Percentiles rank a stretch among this genome's conserved stretches.
phyloP scores from a whole-genome alignment of 176 grass and related monocot species.

The Aechmea fasciata region DNA sequence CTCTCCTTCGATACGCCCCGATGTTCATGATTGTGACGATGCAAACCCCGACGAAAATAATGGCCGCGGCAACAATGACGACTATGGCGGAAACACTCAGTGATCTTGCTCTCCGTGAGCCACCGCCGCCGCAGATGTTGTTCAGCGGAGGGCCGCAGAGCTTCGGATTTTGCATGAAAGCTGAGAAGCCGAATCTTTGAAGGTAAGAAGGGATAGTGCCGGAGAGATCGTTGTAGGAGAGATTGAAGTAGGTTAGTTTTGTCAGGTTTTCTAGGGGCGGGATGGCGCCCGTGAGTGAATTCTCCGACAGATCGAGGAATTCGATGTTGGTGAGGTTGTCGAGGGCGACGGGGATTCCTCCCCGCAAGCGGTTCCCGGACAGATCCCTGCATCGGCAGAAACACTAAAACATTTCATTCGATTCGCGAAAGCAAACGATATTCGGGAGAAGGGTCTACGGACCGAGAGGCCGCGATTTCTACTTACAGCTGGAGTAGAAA shows the following conservation, averaged over 20 bases:
- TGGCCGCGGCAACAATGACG: constrained; percentile 66
- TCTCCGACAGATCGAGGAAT: constrained; percentile 65
- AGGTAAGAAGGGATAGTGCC: constrained; percentile 59
- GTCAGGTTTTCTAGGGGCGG: constrained; percentile 54
- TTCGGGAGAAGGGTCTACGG: constrained; percentile 8
- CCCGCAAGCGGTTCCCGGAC: constrained; percentile 54
- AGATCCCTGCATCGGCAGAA: constrained; percentile 48
- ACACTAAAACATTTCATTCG: constrained; percentile 23
- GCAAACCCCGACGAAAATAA: constrained; percentile 79
- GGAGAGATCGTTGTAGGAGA: constrained; percentile 71
- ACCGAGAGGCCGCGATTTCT: constrained; percentile 8
- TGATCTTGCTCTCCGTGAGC: constrained; percentile 12
- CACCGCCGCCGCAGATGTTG: constrained; percentile 27
- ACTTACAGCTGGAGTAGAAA: constrained; percentile 96
- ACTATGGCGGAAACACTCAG: constrained; percentile 56
- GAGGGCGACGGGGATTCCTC: constrained; percentile 49
- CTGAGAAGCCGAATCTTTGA: constrained; percentile 37
- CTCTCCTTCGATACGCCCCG: constrained; percentile 34
- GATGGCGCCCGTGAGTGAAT: constrained; percentile 43
- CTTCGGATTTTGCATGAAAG: constrained; percentile 49
- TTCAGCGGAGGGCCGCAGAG: constrained; percentile 71
- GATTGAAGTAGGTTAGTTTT: constrained; percentile 63
- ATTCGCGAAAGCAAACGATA: constrained; percentile 22
- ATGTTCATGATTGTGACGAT: constrained; percentile 79
- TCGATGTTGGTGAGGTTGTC: constrained; percentile 59